Conservation (phyloP, 306 rosid species). For the Cicer pinnatifidum region DNA sequence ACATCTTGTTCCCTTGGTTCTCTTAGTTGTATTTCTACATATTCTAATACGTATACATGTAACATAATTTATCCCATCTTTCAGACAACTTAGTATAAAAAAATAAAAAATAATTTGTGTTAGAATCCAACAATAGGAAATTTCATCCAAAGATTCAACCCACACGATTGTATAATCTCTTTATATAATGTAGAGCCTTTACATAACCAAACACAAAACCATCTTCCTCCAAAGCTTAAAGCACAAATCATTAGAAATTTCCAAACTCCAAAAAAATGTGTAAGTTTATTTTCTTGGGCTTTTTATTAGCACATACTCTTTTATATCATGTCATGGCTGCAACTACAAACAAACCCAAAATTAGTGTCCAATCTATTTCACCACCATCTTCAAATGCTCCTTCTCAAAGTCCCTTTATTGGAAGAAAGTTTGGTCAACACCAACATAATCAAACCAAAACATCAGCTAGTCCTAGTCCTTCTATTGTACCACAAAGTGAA, state of each 20-base stretch:
- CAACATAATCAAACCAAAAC: slow-evolving; percentile 14
- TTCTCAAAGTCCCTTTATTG: slow-evolving; percentile 34
- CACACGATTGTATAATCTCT: slow-evolving; percentile 54
- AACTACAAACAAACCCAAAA: slow-evolving; percentile 41
- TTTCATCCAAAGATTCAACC: slow-evolving; percentile 52
- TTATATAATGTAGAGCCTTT: slow-evolving; percentile 23
- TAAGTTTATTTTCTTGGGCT: slow-evolving; percentile 48
- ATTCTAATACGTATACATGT: slow-evolving; percentile 56
- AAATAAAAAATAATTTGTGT: background rate
- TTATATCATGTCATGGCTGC: slow-evolving; percentile 46
- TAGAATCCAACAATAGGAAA: slow-evolving; percentile 54
- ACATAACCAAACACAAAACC: slow-evolving; percentile 38
- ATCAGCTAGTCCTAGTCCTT: slow-evolving; percentile 49
- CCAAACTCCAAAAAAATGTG: slow-evolving; percentile 50
- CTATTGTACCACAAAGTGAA: slow-evolving; percentile 40
- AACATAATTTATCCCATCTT: slow-evolving; percentile 43
- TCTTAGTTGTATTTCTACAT: slow-evolving; percentile 58
- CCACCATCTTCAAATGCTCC: slow-evolving; percentile 40
- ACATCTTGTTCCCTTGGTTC: slow-evolving; percentile 71
- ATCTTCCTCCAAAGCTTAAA: slow-evolving; percentile 42
- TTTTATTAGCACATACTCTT: slow-evolving; percentile 53
- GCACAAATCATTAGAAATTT: background rate
- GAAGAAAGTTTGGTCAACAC: slow-evolving; percentile 71
- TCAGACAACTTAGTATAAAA: slow-evolving; percentile 58
- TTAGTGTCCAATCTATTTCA: slow-evolving; percentile 34